Percentiles rank a stretch among this genome's conserved stretches.
Conservation (phyloP, 2,329 filamentous ascomycete species). For the Aspergillus tamarii region DNA sequence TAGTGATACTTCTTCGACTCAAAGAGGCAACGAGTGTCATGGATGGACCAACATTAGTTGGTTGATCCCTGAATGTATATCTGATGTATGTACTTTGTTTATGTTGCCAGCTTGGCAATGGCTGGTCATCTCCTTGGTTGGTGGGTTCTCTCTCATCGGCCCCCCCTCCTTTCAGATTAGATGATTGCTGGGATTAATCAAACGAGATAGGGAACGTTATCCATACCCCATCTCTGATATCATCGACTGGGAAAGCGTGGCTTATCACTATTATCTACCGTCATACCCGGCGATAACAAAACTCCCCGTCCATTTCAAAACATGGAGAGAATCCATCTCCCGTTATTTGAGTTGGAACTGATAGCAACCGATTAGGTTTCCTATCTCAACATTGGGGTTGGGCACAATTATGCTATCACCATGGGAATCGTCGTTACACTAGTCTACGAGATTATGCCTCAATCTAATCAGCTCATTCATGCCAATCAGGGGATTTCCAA, state of each 20-base stretch:
- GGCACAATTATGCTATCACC: background rate
- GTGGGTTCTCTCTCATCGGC: background rate
- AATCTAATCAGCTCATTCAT: too few relatives aligned
- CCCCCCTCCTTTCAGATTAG: background rate
- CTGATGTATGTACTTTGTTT: background rate
- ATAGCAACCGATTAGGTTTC: background rate
- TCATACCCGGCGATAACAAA: background rate
- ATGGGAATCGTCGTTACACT: background rate
- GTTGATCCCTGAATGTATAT: background rate
- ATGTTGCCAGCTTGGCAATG: background rate
- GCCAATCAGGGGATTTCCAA: background rate
- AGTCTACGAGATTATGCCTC: background rate
- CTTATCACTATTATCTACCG: background rate
- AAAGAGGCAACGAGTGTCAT: background rate
- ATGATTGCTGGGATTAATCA: background rate
- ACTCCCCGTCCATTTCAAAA: background rate
- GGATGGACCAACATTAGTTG: background rate
- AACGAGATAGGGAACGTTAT: background rate
- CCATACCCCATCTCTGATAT: background rate
- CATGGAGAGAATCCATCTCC: background rate
- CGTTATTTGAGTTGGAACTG: background rate
- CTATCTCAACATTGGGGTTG: background rate
- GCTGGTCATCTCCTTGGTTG: background rate
- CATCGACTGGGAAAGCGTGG: background rate
- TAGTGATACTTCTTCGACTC: background rate